Base-by-base conservation (phyloP, 805 yeast species). In the Candida tammaniensis region DNA sequence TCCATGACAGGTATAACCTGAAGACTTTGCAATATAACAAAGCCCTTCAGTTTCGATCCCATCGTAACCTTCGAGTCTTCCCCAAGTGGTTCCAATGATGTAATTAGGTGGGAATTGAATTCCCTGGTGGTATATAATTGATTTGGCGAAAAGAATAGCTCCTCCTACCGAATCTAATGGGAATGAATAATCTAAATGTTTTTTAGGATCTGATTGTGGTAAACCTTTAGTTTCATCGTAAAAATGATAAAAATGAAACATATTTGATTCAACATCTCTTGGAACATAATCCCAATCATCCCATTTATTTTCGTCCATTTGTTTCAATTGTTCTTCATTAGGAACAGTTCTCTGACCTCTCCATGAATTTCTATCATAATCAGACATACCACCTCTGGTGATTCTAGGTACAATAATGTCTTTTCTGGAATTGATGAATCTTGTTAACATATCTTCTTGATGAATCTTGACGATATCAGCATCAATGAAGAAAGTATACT, bases 1-100 rank as follows among this genome's bases (percentile, higher is more conserved):
- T 2, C 70, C 78, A 66, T 68, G 69, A 47, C 79, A 73, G 14
- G 49, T 38, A 42, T 68, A 73, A 1, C 75, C 76, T 24, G 70
- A 50, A 0, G 57, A 46, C 38, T 55, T 62, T 1, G 77, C 77
- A 31, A 61, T 51, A 39, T 70, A 73, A 36, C 79, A 73, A 10
- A 73, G 32, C 1, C 79, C 78, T 49, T 73, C 78, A 4, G 78
- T 72, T 46, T 73, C 78, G 22, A 72, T 69, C 3, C 78, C 78
- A 48, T 73, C 78, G 38, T 61, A 73, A 1, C 78, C 78, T 47
- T 71, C 78, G 1, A 40, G 33, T 33, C 73, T 45, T 1, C 51
- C 57, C 77, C 77, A 72, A 2, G 69, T 55, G 0, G 73, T 64
- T 0, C 78, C 78, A 9, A 72, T 57, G 1, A 63, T 49, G 38